Evolutionary conservation across 2,329 filamentous ascomycete genomes (phyloP).

Genomic region (Monilinia fructicola): DNA sequence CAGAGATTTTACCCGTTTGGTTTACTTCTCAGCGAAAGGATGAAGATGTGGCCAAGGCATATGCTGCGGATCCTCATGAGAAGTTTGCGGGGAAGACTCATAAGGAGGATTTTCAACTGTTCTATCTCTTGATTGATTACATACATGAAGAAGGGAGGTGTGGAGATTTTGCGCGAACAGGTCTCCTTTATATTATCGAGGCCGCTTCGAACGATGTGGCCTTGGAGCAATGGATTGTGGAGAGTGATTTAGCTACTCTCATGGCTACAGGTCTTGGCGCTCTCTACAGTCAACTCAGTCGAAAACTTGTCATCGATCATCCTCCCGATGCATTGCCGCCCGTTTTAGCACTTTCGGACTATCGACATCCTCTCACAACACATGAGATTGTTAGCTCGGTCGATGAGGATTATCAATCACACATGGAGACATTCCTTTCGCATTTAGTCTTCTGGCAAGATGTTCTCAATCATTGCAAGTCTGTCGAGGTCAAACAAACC

Average conservation of each 20-base stretch:
- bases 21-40: conserved; percentile 64
- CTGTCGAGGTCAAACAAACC: conserved; percentile 86
- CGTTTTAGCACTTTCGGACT: conserved; percentile 86
- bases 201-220: conserved; percentile 78
- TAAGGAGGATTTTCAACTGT: conserved; percentile 90
- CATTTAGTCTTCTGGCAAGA: conserved; percentile 98
- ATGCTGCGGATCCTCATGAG: conserved; percentile 51
- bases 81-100: conserved; percentile 83
- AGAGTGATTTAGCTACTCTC: conserved; percentile 91
- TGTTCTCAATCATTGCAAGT: conserved; percentile 91
- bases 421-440: conserved; percentile 90
- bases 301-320: conserved; percentile 80
- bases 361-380: conserved; percentile 68
- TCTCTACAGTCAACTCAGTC: conserved; percentile 64
- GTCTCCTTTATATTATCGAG: conserved; percentile 92
- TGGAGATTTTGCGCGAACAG: conserved; percentile 93
- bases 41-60: conserved; percentile 37
- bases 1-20: conserved; percentile 85
- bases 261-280: conserved; percentile 95
- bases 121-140: conserved; percentile 93
- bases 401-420: conserved; percentile 73
- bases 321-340: conserved; percentile 73
- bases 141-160: conserved; percentile 94
- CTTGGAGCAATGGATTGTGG: conserved; percentile 93
- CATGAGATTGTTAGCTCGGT: conserved; percentile 73